These are phyloP conservation scores for Botrytis paeoniae DNA, from an alignment of 2,329 filamentous ascomycete species.

Conservation along the genomic window DNA sequence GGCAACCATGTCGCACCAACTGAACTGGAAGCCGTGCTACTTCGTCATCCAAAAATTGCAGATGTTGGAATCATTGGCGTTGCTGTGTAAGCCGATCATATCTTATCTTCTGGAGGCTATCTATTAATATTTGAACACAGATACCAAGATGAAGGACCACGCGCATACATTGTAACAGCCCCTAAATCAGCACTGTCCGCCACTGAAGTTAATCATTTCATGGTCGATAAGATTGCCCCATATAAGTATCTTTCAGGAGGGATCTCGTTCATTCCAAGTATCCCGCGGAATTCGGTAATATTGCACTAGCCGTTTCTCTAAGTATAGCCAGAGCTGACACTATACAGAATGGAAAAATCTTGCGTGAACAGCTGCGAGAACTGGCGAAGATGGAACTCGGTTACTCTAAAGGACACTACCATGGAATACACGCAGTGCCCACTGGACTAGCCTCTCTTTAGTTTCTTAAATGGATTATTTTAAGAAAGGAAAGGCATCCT, in stretches of 20 bases:
- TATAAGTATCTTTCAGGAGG: neutral
- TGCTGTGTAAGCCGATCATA: neutral
- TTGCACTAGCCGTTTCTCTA: neutral
- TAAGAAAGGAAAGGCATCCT: rapidly evolving
- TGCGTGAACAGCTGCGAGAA: neutral
- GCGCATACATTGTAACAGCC: neutral
- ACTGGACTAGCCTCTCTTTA: neutral
- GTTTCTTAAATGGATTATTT: neutral
- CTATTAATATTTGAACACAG: neutral
- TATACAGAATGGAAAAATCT: neutral
- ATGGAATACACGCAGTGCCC: neutral
- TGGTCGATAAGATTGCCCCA: neutral
- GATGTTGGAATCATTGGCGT: constrained; percentile 50
- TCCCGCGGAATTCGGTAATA: neutral
- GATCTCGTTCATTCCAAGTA: constrained; percentile 2
- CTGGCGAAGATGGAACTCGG: neutral
- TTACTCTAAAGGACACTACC: neutral
- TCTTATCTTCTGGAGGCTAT: neutral
- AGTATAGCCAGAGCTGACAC: neutral
- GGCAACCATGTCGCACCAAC: constrained; percentile 50
- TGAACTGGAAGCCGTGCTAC: constrained; percentile 45
- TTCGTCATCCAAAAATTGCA: constrained; percentile 41
- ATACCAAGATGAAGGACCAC: neutral
- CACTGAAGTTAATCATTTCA: neutral
- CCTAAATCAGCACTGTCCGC: neutral